These are phyloP conservation scores for Geotrichum candidum DNA, from an alignment of 1,139 yeast genomes.

Conservation along the genomic window DNA sequence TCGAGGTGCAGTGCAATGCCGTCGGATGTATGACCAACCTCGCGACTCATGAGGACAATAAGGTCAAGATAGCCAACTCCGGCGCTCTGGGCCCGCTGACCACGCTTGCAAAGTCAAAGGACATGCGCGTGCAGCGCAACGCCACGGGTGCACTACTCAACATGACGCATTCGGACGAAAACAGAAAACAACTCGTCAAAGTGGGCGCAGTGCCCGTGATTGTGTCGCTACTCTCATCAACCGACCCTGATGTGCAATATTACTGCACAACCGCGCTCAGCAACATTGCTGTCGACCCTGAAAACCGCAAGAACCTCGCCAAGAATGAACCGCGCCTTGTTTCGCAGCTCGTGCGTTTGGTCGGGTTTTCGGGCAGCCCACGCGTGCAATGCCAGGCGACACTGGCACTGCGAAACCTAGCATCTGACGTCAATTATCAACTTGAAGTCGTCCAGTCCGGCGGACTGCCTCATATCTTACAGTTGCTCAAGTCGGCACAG, in stretches of 20 bases:
- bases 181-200: slow-evolving; percentile 90
- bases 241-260: slow-evolving; percentile 95
- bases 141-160: slow-evolving; percentile 96
- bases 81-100: slow-evolving; percentile 97
- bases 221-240: slow-evolving; percentile 75
- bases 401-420: slow-evolving; percentile 87
- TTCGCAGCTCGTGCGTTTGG: slow-evolving; percentile 74
- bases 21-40: slow-evolving; percentile 97
- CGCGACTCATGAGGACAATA: slow-evolving; percentile 98
- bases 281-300: slow-evolving; percentile 93
- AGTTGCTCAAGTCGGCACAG: slow-evolving; percentile 79
- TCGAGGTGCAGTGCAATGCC: slow-evolving; percentile 97
- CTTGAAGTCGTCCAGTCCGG: slow-evolving; percentile 83
- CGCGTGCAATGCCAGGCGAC: slow-evolving; percentile 99
- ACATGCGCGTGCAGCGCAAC: slow-evolving; percentile 92
- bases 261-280: slow-evolving; percentile 97
- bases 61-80: slow-evolving; percentile 87
- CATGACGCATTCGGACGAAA: slow-evolving; percentile 97
- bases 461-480: slow-evolving; percentile 90
- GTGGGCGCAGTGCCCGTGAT: slow-evolving; percentile 98
- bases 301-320: slow-evolving; percentile 79
- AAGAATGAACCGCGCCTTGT: slow-evolving; percentile 91
- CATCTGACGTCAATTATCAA: slow-evolving; percentile 88
- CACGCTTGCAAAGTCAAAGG: slow-evolving; percentile 87
- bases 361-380: slow-evolving; percentile 83